Conservation (phyloP, 257 asterid species). For the Lavandula angustifolia region DNA sequence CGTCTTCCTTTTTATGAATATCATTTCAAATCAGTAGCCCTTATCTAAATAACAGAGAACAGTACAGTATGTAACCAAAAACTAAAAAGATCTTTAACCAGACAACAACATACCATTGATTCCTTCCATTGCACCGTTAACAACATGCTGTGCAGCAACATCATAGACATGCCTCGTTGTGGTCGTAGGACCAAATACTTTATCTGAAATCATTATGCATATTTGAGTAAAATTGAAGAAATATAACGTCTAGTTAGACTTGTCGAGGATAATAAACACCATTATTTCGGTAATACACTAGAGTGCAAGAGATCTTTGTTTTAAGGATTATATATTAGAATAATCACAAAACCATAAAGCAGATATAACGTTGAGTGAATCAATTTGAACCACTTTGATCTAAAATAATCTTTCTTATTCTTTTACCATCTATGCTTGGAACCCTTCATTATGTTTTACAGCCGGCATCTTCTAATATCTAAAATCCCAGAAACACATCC, state of each 20-base stretch:
- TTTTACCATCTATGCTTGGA: neutral
- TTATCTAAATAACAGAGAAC: conserved; percentile 18
- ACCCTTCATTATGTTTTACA: neutral
- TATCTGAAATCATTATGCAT: conserved; percentile 55
- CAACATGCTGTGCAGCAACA: conserved; percentile 88
- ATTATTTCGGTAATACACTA: conserved; percentile 3
- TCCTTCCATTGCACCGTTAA: conserved; percentile 96
- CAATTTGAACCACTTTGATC: conserved; percentile 14
- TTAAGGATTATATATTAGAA: neutral
- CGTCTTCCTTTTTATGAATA: conserved; percentile 14
- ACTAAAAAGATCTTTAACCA: conserved; percentile 22
- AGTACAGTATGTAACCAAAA: conserved; percentile 24
- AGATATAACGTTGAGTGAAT: neutral
- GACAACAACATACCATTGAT: conserved; percentile 62
- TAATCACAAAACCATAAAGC: conserved; percentile 17
- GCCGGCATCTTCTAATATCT: neutral
- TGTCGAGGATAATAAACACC: conserved; percentile 20
- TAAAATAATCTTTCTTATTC: conserved; percentile 15
- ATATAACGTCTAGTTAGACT: conserved; percentile 2
- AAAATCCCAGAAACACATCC: neutral
- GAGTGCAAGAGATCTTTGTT: conserved; percentile 10
- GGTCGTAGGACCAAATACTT: conserved; percentile 98
- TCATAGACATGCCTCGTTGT: conserved; percentile 98
- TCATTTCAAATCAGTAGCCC: conserved; percentile 20
- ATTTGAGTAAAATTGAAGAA: conserved; percentile 26